Evolutionary conservation across 257 asterid genomes (phyloP).

Genomic region (Agastache rugosa): DNA sequence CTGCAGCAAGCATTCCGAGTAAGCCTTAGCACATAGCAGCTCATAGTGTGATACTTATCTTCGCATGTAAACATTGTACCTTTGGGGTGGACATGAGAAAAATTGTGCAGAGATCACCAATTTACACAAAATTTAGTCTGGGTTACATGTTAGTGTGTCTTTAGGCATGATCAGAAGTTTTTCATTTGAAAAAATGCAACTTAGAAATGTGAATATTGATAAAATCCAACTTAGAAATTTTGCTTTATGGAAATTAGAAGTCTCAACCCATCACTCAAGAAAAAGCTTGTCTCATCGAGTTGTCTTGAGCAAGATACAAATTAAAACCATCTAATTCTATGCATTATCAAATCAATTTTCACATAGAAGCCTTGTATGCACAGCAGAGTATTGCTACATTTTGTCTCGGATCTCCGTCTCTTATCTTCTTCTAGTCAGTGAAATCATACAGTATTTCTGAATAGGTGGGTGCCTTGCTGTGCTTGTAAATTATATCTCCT

Average conservation of each 20-base stretch:
- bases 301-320: not conserved
- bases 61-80: not conserved
- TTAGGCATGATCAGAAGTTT: not conserved
- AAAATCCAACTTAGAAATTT: too few species aligned
- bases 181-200: not conserved
- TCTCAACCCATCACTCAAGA: too few species aligned
- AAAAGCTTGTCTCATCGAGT: not conserved
- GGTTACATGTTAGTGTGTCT: conserved; percentile 1
- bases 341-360: not conserved
- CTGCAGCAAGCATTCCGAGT: conserved; percentile 96
- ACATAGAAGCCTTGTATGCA: not conserved
- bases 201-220: too few species aligned
- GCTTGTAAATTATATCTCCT: not conserved
- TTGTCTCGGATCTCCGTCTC: not conserved
- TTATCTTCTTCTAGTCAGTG: not conserved
- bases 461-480: not conserved
- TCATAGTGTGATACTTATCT: not conserved
- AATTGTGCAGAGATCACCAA: not conserved
- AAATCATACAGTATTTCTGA: not conserved
- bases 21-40: conserved; percentile 38
- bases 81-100: not conserved
- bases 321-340: not conserved
- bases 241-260: too few species aligned
- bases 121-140: not conserved
- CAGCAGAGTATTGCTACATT: not conserved